phyloP scores from a whole-genome alignment of 2,329 filamentous ascomycete genomes.

The Zopfia rhizophila region DNA sequence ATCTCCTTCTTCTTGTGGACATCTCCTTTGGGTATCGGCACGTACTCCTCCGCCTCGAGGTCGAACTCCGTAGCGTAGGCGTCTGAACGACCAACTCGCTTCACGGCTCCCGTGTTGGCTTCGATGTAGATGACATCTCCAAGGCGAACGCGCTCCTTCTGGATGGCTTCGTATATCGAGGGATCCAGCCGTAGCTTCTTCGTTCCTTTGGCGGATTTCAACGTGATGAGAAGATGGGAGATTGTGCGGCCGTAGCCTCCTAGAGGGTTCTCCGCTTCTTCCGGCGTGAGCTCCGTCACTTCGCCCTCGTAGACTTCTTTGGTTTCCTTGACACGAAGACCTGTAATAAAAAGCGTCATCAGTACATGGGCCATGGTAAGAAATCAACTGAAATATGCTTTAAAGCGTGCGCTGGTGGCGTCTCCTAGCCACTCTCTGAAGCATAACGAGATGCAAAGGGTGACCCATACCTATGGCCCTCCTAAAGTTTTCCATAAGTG shows the following conservation, averaged over 20 bases:
- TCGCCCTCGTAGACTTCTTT: conserved; percentile 99
- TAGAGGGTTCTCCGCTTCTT: conserved; percentile 97
- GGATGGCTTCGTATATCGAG: conserved; percentile 98
- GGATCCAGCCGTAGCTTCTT: conserved; percentile 98
- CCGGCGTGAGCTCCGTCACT: conserved; percentile 95
- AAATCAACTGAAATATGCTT: no score
- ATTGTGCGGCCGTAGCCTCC: conserved; percentile 98
- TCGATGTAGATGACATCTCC: conserved; percentile 99
- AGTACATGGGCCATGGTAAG: no score
- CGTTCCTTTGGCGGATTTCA: conserved; percentile 95
- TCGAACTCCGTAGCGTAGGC: conserved; percentile 99
- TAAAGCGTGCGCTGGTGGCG: no score
- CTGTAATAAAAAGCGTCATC: conserved; percentile 46
- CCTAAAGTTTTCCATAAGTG: conserved; percentile 99
- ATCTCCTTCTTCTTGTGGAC: conserved; percentile 99
- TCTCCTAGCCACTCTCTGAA: no score
- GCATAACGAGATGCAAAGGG: no score
- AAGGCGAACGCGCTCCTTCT: conserved; percentile 95
- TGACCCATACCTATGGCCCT: conserved; percentile 80
- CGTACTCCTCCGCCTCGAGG: conserved; percentile 97
- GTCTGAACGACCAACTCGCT: conserved; percentile 94
- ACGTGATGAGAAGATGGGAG: conserved; percentile 89
- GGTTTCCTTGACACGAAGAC: conserved; percentile 93
- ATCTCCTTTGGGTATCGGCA: conserved; percentile 97
- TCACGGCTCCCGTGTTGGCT: conserved; percentile 97